Base-by-base conservation (phyloP, 192 early-diverging fungal genomes). In the Piromyces finnis region DNA sequence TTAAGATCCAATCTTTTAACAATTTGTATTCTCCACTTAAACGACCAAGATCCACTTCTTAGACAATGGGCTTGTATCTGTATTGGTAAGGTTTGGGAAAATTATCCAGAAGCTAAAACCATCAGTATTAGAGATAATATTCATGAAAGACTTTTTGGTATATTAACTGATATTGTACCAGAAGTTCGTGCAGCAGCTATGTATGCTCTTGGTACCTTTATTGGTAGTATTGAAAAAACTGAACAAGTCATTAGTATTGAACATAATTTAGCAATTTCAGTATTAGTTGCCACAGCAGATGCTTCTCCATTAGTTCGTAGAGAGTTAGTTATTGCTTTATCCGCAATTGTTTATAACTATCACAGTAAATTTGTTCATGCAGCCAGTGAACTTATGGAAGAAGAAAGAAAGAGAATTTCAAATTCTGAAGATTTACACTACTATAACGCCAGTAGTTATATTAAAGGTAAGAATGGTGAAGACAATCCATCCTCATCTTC, bases 41-140 rank as follows among this genome's bases (percentile, higher is more conserved):
- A 81, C 12, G 93, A 95, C 78, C 84, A 82, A n/a, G 93, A 94
- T 80, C 89, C 94, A 27, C 83, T 95, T 11, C 84, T 94, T 41
- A 87, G 96, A 5, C 94, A 96, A 84, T 99, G 97, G 97, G 87
- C 93, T 0, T 91, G 94, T 80, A 84, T 99, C 22, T 94, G 94
- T 83, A 84, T 97, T 41, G 92, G 91, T 7, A 92, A 97, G 85
- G 85, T 95, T 29, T 96, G 96, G 93, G 91, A 90, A 83, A 87
- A 88, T 80, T 91, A 92, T 81, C 87, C 92, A 37, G 92, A 94
- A 39, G 92, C 90, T 11, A 92, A 93, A 68, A 86, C 84, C 17
- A 79, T 79, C 14, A 93, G 90, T 12, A 82, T 94, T 30, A 86
- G 89, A n/a, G 85, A 87, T 35, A 85, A 88, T 18, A 85, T 92